Evolutionary conservation across 495 filamentous ascomycete genomes (phyloP), one percentile per base, ranked within the genome.

Genomic region (Lentithecium fluviatile): DNA sequence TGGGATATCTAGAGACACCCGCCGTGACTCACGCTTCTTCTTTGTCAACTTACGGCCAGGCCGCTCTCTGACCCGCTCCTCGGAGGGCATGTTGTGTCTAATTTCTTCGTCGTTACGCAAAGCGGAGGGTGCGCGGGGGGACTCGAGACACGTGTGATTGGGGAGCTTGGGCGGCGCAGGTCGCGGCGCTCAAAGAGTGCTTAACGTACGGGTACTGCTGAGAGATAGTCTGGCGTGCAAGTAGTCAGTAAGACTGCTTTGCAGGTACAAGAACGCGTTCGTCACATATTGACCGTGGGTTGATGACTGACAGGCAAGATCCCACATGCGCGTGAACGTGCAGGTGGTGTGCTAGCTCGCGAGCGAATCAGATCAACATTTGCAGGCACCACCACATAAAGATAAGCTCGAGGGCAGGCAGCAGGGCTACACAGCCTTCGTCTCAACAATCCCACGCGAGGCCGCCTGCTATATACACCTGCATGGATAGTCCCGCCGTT

Each of bases 1-100:
- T 17, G 91, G 91, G 20, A 94, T 77, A 58, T 88, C 84, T 78
- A 88, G 82, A 1, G 87, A 84, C 25, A 79, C 75, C 49, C 85
- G 82, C 54, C 77, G 71, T 23, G 75, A 73, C 37, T 84, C 80
- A 67, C 74, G 80, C 55, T 78, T 79, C 60, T 73, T 81, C 73
- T 84, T 85, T n/a, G 80, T 80, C 52, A 86, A 73, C 71, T 82
- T 86, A 45, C 82, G 73, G 47, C 69, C 68, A 20, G 73, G 52
- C 40, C 68, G 66, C 60, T 72, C 71, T 53, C 76, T 64, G 19
- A 65, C 45, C 32, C 74, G 62, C 45, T 74, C 68, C 58, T 78
- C 71, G 20, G 73, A 66, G 36, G 72, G 63, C 77, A 79, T 79
- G 6, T 49, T 68, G 53, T 34, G 17, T 55, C 23, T 51, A 26